A percentile compares a stretch with the other conserved stretches of the same genome.
Conservation (phyloP, 2,329 filamentous ascomycete genomes). For the Fusarium nurragi region DNA sequence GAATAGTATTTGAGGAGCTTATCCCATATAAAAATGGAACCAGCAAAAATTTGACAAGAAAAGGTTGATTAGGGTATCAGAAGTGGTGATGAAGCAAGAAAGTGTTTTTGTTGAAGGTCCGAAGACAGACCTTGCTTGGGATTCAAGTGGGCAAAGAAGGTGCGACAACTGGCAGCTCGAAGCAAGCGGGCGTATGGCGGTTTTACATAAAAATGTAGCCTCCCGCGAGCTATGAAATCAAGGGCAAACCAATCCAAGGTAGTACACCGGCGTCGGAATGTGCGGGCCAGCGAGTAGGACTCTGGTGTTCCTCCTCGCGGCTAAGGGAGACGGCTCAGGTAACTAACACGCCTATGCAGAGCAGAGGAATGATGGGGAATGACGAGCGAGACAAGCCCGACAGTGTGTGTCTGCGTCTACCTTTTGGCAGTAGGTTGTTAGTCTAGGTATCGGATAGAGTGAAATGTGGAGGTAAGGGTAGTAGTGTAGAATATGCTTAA, state of each 20-base stretch:
- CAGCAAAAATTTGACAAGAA: neutral
- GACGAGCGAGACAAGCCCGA: conserved; percentile 49
- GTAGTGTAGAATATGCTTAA: conserved; percentile 21
- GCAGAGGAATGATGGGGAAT: conserved; percentile 47
- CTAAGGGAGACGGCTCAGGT: conserved; percentile 43
- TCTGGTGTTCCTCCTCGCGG: conserved; percentile 36
- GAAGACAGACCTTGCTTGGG: neutral
- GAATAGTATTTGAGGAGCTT: conserved; percentile 3
- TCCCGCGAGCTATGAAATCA: conserved; percentile 38
- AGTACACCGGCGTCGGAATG: conserved; percentile 43
- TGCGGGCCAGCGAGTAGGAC: conserved; percentile 27
- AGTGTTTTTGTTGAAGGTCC: neutral
- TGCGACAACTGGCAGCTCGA: conserved; percentile 26
- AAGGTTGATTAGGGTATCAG: conserved; percentile 14
- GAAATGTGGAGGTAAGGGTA: neutral
- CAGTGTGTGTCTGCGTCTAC: conserved; percentile 16
- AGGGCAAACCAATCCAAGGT: conserved; percentile 41
- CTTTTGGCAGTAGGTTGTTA: neutral
- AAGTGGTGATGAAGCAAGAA: neutral
- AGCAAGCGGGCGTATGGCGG: conserved; percentile 25
- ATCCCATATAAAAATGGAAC: neutral
- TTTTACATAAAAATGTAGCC: conserved; percentile 44
- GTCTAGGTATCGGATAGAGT: conserved; percentile 13
- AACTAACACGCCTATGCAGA: neutral
- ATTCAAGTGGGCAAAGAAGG: conserved; percentile 6